phyloP scores from a whole-genome alignment of 306 rosid genomes.

The barrel medic (Medicago truncatula) region DNA sequence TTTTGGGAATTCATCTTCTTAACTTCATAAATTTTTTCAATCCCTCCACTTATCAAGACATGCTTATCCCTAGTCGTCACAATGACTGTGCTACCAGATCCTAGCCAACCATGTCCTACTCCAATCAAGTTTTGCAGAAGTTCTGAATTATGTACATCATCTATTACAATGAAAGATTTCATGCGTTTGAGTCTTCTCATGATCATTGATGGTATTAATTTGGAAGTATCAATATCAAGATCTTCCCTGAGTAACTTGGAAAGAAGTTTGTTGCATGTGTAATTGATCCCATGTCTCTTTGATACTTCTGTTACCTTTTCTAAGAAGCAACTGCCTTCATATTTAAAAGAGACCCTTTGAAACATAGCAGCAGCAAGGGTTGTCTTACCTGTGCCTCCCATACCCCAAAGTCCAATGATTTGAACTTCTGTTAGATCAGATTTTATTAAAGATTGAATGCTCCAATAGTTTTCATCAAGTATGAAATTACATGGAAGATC shows the following conservation, averaged over 20 bases:
- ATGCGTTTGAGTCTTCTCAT: too few species aligned
- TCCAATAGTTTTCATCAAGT: neutral
- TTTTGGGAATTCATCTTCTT: too few species aligned
- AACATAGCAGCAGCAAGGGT: slow-evolving; percentile 27
- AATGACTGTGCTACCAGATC: slow-evolving; percentile 33
- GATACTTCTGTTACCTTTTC: slow-evolving; percentile 26
- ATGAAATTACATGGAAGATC: neutral
- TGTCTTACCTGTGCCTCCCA: neutral
- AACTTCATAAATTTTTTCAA: slow-evolving; percentile 15
- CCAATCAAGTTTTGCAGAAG: too few species aligned
- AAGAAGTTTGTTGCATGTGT: neutral
- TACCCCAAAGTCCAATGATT: slow-evolving; percentile 16
- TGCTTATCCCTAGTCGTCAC: slow-evolving; percentile 32
- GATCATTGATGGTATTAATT: neutral
- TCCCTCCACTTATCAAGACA: neutral
- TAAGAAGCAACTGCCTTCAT: slow-evolving; percentile 12
- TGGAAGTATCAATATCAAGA: slow-evolving; percentile 1
- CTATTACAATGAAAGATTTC: too few species aligned
- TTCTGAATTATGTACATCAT: too few species aligned
- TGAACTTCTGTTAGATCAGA: neutral
- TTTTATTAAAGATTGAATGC: neutral
- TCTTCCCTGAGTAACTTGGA: neutral
- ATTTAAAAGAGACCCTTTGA: slow-evolving; percentile 9
- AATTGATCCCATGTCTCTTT: neutral
- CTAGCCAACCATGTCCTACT: neutral